Base-by-base conservation (phyloP, 805 yeast genomes). In the Isabelozyma gotoi region DNA sequence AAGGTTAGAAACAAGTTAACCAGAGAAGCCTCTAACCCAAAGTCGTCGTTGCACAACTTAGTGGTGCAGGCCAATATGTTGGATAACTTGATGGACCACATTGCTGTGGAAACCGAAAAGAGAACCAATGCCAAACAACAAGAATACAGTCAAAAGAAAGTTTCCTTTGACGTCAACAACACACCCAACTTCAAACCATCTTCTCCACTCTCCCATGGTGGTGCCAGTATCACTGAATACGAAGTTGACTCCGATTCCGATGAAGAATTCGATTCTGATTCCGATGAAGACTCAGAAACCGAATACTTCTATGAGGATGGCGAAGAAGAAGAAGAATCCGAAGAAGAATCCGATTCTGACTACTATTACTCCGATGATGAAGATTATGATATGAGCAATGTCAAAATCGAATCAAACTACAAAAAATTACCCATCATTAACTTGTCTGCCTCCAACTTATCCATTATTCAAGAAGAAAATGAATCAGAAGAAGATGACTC, bases 31-130 rank as follows among this genome's bases (percentile, higher is more conserved):
- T 61, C 77, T 19, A 73, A 73, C 49, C 75, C 76, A 11, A 84
- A 81, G 52, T 76, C 82, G 24, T 67, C 80, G 42, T 69, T 84
- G 40, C 71, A 86, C 39, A 65, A 71, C 40, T 70, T 84, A 33
- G 88, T 84, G 3, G 74, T 81, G 33, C 90, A 85, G 61, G 89
- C 90, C 16, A 85, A 84, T 59, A 65, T 85, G 68, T 71, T 84
- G 49, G 90, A 85, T 56, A 73, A 69, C 47, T 58, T 84, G 41
- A 81, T 85, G 77, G 87, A 79, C 54, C 66, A 66, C 43, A 63
- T 78, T 31, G 48, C 65, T 38, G 54, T 46, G 32, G 65, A 63
- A 47, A 53, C 67, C 31, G 59, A 52, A 42, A 60, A 62, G 49
- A 47, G 67, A 46, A 47, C 47, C 31, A 42, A 42, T 4, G 29